phyloP scores from a whole-genome alignment of 2,329 filamentous ascomycete species.

The Lachnellula cervina region DNA sequence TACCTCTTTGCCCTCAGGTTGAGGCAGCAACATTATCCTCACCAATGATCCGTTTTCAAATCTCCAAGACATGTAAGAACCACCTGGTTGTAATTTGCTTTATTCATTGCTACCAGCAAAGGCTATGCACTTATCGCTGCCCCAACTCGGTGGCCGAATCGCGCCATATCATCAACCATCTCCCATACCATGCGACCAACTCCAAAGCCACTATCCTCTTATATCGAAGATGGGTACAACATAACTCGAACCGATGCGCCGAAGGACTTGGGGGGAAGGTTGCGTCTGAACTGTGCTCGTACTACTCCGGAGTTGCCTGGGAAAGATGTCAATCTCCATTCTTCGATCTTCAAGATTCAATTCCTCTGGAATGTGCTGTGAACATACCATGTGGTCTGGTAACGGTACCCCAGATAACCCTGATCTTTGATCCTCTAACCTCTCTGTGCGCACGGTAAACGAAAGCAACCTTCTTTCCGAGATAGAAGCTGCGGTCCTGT shows the following conservation, averaged over 20 bases:
- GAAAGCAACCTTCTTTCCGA: constrained; percentile 97
- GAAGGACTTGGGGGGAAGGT: constrained; percentile 95
- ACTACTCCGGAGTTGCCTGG: constrained; percentile 96
- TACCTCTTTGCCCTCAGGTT: neutral
- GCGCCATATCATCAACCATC: constrained; percentile 58
- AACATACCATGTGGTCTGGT: constrained; percentile 85
- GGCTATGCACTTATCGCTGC: constrained; percentile 51
- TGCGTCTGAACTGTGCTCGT: constrained; percentile 92
- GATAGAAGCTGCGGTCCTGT: constrained; percentile 66
- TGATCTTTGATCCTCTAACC: constrained; percentile 96
- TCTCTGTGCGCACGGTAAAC: constrained; percentile 96
- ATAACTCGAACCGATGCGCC: constrained; percentile 94
- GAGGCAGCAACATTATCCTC: neutral
- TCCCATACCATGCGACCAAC: constrained; percentile 43
- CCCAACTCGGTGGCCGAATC: constrained; percentile 45
- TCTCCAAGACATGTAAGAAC: constrained; percentile 1
- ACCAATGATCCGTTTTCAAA: neutral
- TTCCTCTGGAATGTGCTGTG: neutral
- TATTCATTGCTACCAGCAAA: constrained; percentile 52
- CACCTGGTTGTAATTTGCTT: constrained; percentile 35
- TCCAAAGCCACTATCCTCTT: constrained; percentile 50
- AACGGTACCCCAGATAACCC: constrained; percentile 99
- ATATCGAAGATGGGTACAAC: constrained; percentile 98
- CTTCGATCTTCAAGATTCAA: neutral
- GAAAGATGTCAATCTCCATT: constrained; percentile 11